Conservation (phyloP, 2,329 filamentous ascomycete genomes). For the Colletotrichum sp. region DNA sequence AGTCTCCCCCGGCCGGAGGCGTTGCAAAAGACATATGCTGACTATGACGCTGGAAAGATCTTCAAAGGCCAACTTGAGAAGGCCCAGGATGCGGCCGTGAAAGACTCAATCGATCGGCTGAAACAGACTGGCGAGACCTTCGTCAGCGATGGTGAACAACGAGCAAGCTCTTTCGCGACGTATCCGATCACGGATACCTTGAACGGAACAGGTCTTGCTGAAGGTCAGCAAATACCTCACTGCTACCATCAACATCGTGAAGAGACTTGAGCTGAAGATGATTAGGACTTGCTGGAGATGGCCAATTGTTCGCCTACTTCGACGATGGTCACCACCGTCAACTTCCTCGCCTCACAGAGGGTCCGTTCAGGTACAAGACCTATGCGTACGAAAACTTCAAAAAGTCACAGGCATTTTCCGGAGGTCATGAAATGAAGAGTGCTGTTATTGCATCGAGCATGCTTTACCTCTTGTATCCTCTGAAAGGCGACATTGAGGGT, state of each 20-base stretch:
- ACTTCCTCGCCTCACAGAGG: background rate
- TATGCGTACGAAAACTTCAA: background rate
- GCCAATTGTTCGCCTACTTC: background rate
- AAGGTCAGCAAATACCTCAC: too few relatives aligned
- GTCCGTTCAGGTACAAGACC: background rate
- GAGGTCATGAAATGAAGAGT: background rate
- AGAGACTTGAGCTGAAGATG: too few relatives aligned
- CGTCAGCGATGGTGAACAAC: background rate
- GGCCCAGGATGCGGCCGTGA: background rate
- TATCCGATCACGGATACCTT: background rate
- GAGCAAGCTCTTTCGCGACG: background rate
- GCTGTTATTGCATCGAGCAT: background rate
- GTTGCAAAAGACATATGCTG: background rate
- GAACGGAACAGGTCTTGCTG: background rate
- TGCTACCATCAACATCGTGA: too few relatives aligned
- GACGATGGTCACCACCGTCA: background rate
- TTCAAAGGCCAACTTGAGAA: background rate
- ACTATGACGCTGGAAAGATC: background rate
- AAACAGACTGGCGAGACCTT: background rate
- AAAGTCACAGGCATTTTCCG: background rate
- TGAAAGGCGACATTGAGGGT: background rate
- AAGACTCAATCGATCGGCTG: background rate
- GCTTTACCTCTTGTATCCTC: background rate
- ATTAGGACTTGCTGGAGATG: background rate
- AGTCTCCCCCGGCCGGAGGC: background rate